Evolutionary conservation across 345 rosid genomes (phyloP), one percentile per base, ranked within the genome.

Genomic region (Citrus inodora): DNA sequence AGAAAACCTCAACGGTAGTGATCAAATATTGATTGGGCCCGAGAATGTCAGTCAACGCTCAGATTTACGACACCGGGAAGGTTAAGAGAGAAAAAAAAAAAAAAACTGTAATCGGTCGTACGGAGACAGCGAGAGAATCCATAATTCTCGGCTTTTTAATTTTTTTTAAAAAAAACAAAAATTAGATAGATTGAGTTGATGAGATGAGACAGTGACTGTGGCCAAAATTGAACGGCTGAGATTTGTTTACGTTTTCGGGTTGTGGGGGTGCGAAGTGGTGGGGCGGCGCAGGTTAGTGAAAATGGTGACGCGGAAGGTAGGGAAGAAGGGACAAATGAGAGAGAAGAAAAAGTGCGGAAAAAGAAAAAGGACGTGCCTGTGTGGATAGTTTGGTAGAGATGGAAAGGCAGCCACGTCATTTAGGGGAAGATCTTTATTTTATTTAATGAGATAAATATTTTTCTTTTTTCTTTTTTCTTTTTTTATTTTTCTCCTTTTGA

Each of bases 371-470:
- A 73, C 67, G 42, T 11, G 51, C 14, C 0, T 11, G 17, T 82
- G 25, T 77, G 80, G 92, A 91, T 89, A 80, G 80, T 86, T 89
- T 83, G 81, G 86, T 80, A 82, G 92, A 85, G 95, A 89, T 87
- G 70, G 76, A 82, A 85, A 86, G 70, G 66, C 74, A 65, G 87
- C 95, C 95, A 91, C 93, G 93, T 88, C 92, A 86, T 46, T 67
- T 46, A 13, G 62, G 21, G 0, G 16, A 17, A 79, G 67, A 81
- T 77, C 71, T 81, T 5, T 30, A 8, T 55, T 35, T 56, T 5
- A 10, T 9, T 40, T 16, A 1, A 58, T 37, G 51, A 11, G 51
- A 13, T 1, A 32, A 1, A 10, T 10, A 37, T 14, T 32, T 16
- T 30, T 33, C 19, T 35, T 28, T 6, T 13, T 30, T 33, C 19